phyloP scores from a whole-genome alignment of 805 yeast genomes.

The Debaryomyces hansenii region DNA sequence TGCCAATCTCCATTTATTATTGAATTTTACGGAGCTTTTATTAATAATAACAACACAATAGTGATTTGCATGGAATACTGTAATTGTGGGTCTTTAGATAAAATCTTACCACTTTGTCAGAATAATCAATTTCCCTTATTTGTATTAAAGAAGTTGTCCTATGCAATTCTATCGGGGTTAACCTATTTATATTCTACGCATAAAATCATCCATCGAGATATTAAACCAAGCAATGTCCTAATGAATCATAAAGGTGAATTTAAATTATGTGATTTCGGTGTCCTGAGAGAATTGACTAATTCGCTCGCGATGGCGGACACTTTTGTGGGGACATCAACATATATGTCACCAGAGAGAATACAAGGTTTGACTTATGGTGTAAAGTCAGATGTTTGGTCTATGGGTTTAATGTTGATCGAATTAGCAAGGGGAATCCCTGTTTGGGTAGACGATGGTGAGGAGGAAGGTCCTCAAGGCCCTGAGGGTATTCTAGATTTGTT shows the following conservation, averaged over 20 bases:
- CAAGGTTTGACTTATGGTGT: conserved; percentile 92
- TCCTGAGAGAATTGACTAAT: conserved; percentile 84
- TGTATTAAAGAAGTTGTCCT: conserved; percentile 72
- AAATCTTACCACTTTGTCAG: conserved; percentile 57
- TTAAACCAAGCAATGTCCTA: conserved; percentile 91
- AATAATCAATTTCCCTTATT: conserved; percentile 50
- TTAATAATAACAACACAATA: conserved; percentile 63
- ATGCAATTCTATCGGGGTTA: conserved; percentile 76
- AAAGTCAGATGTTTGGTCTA: conserved; percentile 97
- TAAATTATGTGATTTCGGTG: conserved; percentile 96
- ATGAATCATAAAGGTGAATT: conserved; percentile 84
- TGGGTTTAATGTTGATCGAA: conserved; percentile 88
- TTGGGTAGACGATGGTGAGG: conserved; percentile 55
- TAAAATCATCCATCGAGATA: conserved; percentile 91
- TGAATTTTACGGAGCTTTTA: conserved; percentile 87
- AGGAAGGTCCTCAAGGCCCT: conserved; percentile 46
- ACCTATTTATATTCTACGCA: conserved; percentile 79
- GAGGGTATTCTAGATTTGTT: conserved; percentile 87
- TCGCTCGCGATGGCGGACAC: conserved; percentile 88
- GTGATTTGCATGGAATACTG: conserved; percentile 94
- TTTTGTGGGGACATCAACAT: conserved; percentile 96
- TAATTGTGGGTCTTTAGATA: conserved; percentile 91
- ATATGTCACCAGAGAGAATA: conserved; percentile 95
- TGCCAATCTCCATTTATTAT: conserved; percentile 83
- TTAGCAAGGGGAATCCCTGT: conserved; percentile 84